Conservation (phyloP, 78 protist species). For the Dictyostelium brefeldianum region DNA sequence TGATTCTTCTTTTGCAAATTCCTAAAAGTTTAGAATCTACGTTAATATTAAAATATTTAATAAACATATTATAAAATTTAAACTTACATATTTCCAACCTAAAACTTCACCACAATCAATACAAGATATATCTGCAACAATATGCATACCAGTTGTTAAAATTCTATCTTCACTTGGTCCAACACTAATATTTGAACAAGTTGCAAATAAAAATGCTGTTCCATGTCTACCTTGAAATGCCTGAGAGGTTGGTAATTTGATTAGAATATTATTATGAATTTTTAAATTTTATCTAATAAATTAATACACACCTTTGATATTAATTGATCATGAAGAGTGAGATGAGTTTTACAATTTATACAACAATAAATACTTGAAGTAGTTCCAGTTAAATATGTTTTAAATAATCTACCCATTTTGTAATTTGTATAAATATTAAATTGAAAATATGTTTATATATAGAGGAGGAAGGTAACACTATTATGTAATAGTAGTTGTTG, state of each 20-base stretch:
- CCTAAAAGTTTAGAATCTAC: background rate
- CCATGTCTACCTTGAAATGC: slow-evolving; percentile 69
- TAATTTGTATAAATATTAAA: background rate
- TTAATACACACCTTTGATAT: slow-evolving; percentile 36
- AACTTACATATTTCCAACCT: slow-evolving; percentile 81
- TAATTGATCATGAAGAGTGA: slow-evolving; percentile 56
- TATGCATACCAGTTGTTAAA: slow-evolving; percentile 73
- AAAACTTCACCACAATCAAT: slow-evolving; percentile 54
- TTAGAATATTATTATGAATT: no score
- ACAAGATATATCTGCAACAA: slow-evolving; percentile 75
- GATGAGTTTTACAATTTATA: slow-evolving; percentile 42
- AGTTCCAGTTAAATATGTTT: slow-evolving; percentile 43
- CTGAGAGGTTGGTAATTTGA: no score
- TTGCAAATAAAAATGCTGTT: slow-evolving; percentile 53
- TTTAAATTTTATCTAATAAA: background rate
- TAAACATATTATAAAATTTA: background rate
- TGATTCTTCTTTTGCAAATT: slow-evolving; percentile 73
- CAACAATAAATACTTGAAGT: slow-evolving; percentile 52
- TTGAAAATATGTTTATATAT: no score
- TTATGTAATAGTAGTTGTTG: background rate
- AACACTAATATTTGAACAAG: slow-evolving; percentile 65
- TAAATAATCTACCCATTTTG: slow-evolving; percentile 65
- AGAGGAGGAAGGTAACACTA: no score
- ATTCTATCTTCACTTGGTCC: slow-evolving; percentile 76
- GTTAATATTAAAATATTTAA: background rate